Evolutionary conservation across 176 grass and related monocot species (phyloP), one percentile per base, ranked within the genome.

Genomic region (Musa schizocarpa): DNA sequence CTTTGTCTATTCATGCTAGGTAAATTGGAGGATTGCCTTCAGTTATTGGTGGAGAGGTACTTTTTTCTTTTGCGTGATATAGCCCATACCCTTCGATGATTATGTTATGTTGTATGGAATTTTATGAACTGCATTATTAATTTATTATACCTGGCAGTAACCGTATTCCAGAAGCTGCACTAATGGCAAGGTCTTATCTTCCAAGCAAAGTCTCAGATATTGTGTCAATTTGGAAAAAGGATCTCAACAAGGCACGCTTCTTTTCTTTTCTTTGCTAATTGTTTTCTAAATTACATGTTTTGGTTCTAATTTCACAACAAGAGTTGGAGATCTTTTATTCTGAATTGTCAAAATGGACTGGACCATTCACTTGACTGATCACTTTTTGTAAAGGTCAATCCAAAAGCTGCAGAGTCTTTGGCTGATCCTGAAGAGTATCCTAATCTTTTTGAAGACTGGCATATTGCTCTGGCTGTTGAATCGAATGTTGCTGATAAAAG

Each of bases 361-460:
- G 14, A 29, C 17, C 8, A 19, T 51, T 52, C 9, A 9, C 17
- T 61, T 61, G 50, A 70, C 29, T 73, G 12, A 48, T 64, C 2
- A 43, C 69, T 63, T 58, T 74, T 2, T 82, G 52, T 79, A 51
- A 29, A 99, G 95, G 82, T 91, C 71, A 99, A 94, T 76, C 84
- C 84, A 52, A 99, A 99, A 91, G 95, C 95, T 82, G 95, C 95
- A 7, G 95, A 99, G 66, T 93, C 95, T 83, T 81, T 99, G 49
- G 95, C 95, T 83, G 95, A 99, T 87, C 95, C 95, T 81, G 76
- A 82, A 21, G 95, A 94, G 70, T 99, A 94, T 73, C 95, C 90
- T 76, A 99, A 99, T 87, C 81, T 99, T 81, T 99, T 99, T 78
- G 95, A 94, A 11, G 88, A 99, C 23, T 99, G 95, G 95, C 90